Percentiles rank a stretch among this genome's conserved stretches.
Conservation (phyloP, 2,329 filamentous ascomycete genomes). For the Colletotrichum chrysophilum region DNA sequence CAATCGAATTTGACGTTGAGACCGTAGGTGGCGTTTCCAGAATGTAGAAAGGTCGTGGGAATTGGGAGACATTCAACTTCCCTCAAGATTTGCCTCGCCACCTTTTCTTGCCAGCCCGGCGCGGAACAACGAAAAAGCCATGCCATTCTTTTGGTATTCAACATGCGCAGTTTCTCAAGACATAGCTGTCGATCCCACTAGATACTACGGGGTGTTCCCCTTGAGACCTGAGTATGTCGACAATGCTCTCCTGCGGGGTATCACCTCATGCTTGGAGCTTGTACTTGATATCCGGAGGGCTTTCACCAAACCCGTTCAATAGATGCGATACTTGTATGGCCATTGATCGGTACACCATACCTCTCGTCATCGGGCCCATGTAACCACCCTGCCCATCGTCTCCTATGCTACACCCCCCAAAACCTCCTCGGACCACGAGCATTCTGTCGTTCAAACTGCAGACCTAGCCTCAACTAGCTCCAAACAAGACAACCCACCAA, state of each 20-base stretch:
- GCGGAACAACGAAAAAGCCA: fast-evolving
- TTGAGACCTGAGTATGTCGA: background rate
- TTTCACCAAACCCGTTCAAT: background rate
- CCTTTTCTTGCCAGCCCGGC: background rate
- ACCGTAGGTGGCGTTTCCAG: background rate
- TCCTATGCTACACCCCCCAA: background rate
- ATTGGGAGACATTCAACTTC: background rate
- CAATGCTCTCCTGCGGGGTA: background rate
- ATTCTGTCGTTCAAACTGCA: background rate
- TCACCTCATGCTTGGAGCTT: background rate
- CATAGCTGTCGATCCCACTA: background rate
- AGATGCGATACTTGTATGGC: background rate
- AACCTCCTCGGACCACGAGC: background rate
- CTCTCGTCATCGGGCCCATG: background rate
- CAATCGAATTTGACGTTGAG: fast-evolving
- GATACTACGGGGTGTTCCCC: background rate
- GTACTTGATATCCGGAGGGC: background rate
- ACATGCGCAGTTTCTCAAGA: background rate
- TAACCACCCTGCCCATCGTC: background rate
- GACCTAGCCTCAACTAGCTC: background rate
- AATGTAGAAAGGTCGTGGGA: background rate
- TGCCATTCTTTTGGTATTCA: background rate
- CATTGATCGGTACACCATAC: fast-evolving
- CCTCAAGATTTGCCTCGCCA: background rate
- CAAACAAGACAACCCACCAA: background rate